phyloP scores from a whole-genome alignment of 768 basidiomycete species.

The Tricholoma saponaceum region DNA sequence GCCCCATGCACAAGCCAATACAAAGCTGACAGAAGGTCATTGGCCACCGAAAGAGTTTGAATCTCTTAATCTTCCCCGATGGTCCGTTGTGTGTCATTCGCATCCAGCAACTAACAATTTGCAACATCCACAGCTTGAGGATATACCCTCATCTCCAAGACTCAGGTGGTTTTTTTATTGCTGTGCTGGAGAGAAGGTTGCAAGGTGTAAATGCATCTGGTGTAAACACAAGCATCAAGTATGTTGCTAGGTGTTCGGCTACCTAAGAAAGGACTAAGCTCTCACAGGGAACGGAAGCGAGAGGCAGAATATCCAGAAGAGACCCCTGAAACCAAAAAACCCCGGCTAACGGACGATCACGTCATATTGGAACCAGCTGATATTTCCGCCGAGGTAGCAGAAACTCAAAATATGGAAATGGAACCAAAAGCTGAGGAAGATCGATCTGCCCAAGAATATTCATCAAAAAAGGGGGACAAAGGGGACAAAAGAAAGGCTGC shows the following conservation, averaged over 20 bases:
- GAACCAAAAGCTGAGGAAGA: slow-evolving; percentile 7
- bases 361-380: background rate
- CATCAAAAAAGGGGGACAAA: slow-evolving; percentile 15
- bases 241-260: background rate
- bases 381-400: slow-evolving; percentile 9
- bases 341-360: slow-evolving; percentile 32
- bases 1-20: slow-evolving; percentile 44
- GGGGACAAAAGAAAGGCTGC: slow-evolving; percentile 14
- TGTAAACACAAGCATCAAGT: slow-evolving; percentile 12
- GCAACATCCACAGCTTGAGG: slow-evolving; percentile 53
- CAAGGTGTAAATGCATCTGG: background rate
- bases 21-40: slow-evolving; percentile 66
- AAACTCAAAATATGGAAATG: slow-evolving; percentile 14
- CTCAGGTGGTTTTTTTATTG: slow-evolving; percentile 97
- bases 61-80: slow-evolving; percentile 60
- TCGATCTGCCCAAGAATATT: background rate
- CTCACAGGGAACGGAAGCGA: slow-evolving; percentile 45
- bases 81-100: slow-evolving; percentile 40
- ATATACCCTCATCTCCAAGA: slow-evolving; percentile 96
- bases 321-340: slow-evolving; percentile 48
- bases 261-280: background rate
- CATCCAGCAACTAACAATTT: background rate
- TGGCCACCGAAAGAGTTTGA: slow-evolving; percentile 76
- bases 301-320: slow-evolving; percentile 39
- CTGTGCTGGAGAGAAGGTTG: slow-evolving; percentile 62